A percentile compares a stretch with the other conserved stretches of the same genome.
These are phyloP conservation scores for Rubia yunnanensis DNA, from an alignment of 257 asterid genomes.

Conservation along the genomic window DNA sequence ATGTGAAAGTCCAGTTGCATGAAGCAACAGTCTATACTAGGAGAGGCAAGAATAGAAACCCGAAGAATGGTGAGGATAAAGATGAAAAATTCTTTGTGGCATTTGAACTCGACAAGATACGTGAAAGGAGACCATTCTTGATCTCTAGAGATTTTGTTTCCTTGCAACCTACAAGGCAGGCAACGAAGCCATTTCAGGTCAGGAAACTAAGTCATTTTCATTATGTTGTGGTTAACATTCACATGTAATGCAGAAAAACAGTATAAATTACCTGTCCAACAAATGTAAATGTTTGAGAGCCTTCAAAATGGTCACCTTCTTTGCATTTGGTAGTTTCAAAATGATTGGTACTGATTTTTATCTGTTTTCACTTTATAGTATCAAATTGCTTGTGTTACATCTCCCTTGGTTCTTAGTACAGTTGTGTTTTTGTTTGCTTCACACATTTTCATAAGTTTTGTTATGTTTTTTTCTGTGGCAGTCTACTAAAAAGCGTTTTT, in stretches of 20 bases:
- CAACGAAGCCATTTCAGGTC: constrained; percentile 17
- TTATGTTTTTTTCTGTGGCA: neutral
- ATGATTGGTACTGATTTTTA: neutral
- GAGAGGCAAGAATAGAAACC: neutral
- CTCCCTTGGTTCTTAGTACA: too few species aligned
- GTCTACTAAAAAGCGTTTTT: neutral
- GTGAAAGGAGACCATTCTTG: constrained; percentile 15
- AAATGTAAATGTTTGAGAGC: neutral
- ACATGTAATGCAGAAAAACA: neutral
- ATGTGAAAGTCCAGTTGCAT: constrained; percentile 19
- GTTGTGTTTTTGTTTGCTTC: neutral
- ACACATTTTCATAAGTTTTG: neutral
- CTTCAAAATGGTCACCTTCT: too few species aligned
- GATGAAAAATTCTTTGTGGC: constrained; percentile 18
- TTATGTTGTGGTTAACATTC: neutral
- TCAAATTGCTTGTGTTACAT: neutral
- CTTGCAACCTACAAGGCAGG: constrained; percentile 7
- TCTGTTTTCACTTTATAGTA: neutral
- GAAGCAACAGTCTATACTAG: constrained; percentile 10
- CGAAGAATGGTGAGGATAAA: neutral
- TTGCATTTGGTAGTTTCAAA: too few species aligned
- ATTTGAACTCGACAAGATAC: constrained; percentile 19
- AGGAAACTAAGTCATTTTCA: neutral
- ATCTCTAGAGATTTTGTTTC: constrained; percentile 19
- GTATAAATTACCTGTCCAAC: neutral